Conservation (phyloP, 2,329 filamentous ascomycete species). For the Biscogniauxia sp. region DNA sequence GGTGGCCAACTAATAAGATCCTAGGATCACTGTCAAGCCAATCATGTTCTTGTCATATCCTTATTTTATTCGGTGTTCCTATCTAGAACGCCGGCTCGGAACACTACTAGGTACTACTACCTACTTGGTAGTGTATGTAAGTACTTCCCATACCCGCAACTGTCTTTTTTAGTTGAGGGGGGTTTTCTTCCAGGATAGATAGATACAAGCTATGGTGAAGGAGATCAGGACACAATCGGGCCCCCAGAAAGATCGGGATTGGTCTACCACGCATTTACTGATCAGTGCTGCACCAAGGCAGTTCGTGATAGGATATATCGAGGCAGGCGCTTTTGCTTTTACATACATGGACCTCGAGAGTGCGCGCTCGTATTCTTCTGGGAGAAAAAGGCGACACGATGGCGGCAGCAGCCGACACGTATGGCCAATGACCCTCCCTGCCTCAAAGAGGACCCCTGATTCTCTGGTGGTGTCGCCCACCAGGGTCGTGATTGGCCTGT, state of each 20-base stretch:
- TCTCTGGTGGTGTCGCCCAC: constrained; percentile 14
- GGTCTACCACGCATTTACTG: not conserved
- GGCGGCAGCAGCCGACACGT: constrained; percentile 15
- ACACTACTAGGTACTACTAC: too few species aligned
- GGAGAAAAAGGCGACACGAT: constrained; percentile 5
- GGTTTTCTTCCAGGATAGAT: not conserved
- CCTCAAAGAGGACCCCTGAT: constrained; percentile 31
- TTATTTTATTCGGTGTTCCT: not conserved
- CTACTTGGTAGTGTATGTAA: too few species aligned
- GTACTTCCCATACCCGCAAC: too few species aligned
- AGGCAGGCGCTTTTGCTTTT: not conserved
- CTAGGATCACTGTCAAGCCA: constrained; percentile 14
- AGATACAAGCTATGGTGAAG: not conserved
- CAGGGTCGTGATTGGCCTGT: constrained; percentile 25
- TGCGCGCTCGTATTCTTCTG: constrained; percentile 10
- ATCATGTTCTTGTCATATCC: constrained; percentile 7
- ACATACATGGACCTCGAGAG: constrained; percentile 1
- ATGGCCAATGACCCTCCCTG: constrained; percentile 26
- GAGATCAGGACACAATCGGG: not conserved
- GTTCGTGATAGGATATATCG: not conserved
- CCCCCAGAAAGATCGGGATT: not conserved
- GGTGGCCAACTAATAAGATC: constrained; percentile 11
- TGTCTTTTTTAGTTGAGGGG: not conserved
- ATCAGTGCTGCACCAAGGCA: not conserved
- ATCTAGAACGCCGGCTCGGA: not conserved